These are phyloP conservation scores for Elasticomyces elasticus DNA, from an alignment of 495 filamentous ascomycete species.

Conservation along the genomic window DNA sequence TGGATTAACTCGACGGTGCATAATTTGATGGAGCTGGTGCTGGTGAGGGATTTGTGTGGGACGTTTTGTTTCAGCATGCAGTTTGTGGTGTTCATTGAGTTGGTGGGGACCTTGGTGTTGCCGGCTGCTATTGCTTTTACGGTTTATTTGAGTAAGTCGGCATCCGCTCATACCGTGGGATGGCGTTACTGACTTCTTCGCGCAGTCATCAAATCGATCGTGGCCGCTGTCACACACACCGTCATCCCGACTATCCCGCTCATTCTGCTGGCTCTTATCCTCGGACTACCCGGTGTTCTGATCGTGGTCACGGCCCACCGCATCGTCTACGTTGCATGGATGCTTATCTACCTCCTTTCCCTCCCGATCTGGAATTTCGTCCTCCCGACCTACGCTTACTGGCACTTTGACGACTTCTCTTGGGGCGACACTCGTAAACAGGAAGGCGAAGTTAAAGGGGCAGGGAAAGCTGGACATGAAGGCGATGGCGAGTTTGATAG, in stretches of 20 bases:
- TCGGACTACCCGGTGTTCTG: constrained; percentile 84
- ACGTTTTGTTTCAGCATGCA: constrained; percentile 99
- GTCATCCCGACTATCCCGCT: constrained; percentile 75
- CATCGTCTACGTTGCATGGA: constrained; percentile 89
- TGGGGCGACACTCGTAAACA: constrained; percentile 99
- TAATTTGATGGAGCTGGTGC: constrained; percentile 93
- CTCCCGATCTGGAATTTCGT: constrained; percentile 98
- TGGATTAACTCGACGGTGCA: constrained; percentile 99
- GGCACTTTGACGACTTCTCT: constrained; percentile 99
- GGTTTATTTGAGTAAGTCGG: constrained; percentile 77
- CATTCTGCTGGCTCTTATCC: constrained; percentile 79
- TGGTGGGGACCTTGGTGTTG: constrained; percentile 87
- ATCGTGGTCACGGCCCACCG: constrained; percentile 95
- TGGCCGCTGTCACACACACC: constrained; percentile 48
- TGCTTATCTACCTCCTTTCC: constrained; percentile 88
- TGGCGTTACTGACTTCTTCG: too few species aligned
- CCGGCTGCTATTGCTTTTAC: constrained; percentile 96
- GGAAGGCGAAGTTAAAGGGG: constrained; percentile 78
- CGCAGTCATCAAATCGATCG: constrained; percentile 76
- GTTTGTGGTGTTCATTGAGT: constrained; percentile 92
- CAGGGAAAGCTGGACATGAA: constrained; percentile 71
- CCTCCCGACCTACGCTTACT: constrained; percentile 88
- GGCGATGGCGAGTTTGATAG: constrained; percentile 20
- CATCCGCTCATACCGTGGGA: too few species aligned
- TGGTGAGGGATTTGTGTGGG: constrained; percentile 92